Evolutionary conservation across 2,329 filamentous ascomycete species (phyloP), one percentile per base, ranked within the genome.

Genomic region (Grosmannia penicillata): DNA sequence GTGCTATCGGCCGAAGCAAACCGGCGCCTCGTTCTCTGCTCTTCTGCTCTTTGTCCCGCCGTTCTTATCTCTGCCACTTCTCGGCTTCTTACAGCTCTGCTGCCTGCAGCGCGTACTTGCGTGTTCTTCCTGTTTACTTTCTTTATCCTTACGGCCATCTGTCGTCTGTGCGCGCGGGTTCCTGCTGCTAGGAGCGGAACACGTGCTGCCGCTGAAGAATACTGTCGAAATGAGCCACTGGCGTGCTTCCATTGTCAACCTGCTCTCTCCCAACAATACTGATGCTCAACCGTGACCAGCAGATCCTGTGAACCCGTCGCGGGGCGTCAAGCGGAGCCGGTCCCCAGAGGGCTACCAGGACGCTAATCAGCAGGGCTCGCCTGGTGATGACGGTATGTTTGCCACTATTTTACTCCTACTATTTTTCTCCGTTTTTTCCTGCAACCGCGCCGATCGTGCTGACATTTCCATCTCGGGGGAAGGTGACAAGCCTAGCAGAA

Each of bases 291-390:
- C 36, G 29, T 35, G 26, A 38, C 34, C 35, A n/a, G n/a, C n/a
- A 46, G 44, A 46, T 41, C 42, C 37, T 19, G 38, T 23, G 8
- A 41, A 39, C 37, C 63, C 55, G 60, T 41, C 44, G 23, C 77
- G 82, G 57, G 81, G 82, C 50, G 63, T 78, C 51, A 93, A 93
- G 66, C 74, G 84, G 58, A 82, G 75, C 66, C 78, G 81, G 47
- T 87, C 84, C 48, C 80, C 81, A 51, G 74, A 82, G 51, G 62
- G 57, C 43, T 74, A 76, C 60, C 68, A 66, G 57, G 70, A 75
- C 53, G 57, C 63, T 47, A 60, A 60, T 40, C 49, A 57, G 43
- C 62, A 61, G 48, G 70, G 69, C 50, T 67, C 68, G 49, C 66
- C 73, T 56, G 77, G 75, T 65, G 72, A 81, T 63, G 75, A 82